Evolutionary conservation across 768 basidiomycete genomes (phyloP).

Genomic region (Porpolomopsis calyptriformis): DNA sequence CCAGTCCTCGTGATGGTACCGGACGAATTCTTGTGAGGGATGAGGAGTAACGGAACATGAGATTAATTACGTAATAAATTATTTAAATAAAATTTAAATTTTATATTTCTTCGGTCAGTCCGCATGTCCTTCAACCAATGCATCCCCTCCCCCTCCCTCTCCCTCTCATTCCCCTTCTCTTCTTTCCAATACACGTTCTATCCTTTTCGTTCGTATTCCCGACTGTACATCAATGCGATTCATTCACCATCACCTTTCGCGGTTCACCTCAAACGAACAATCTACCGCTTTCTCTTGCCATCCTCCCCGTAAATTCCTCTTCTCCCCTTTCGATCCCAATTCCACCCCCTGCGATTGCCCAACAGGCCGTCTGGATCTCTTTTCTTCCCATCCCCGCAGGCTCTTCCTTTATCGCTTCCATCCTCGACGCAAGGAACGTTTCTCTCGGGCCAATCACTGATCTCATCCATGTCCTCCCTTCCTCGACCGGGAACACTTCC

Average conservation of each 20-base stretch:
- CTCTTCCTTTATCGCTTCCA: slow-evolving; percentile 43
- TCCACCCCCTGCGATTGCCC: slow-evolving; percentile 24
- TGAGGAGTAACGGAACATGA: slow-evolving; percentile 2
- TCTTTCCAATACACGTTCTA: slow-evolving; percentile 4
- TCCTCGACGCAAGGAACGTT: slow-evolving; percentile 36
- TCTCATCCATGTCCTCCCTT: slow-evolving; percentile 34
- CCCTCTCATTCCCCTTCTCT: slow-evolving; percentile 15
- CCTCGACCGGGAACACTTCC: slow-evolving; percentile 25
- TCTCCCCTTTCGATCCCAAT: slow-evolving; percentile 37
- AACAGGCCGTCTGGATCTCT: slow-evolving; percentile 32
- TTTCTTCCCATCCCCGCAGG: slow-evolving; percentile 43
- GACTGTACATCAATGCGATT: slow-evolving; percentile 41
- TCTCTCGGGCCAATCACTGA: slow-evolving; percentile 36
- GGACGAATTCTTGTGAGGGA: slow-evolving; percentile 28
- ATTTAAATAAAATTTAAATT: no score
- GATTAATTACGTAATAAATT: no score
- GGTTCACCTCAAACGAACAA: slow-evolving; percentile 26
- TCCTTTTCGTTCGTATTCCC: slow-evolving; percentile 28
- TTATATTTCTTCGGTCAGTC: slow-evolving; percentile 1
- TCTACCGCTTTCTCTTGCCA: slow-evolving; percentile 34
- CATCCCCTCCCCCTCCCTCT: no score
- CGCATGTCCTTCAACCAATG: neutral
- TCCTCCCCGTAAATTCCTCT: slow-evolving; percentile 45
- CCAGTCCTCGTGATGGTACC: slow-evolving; percentile 58
- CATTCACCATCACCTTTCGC: slow-evolving; percentile 34